Conservation (phyloP, 768 basidiomycete species). For the Serendipita sp. region DNA sequence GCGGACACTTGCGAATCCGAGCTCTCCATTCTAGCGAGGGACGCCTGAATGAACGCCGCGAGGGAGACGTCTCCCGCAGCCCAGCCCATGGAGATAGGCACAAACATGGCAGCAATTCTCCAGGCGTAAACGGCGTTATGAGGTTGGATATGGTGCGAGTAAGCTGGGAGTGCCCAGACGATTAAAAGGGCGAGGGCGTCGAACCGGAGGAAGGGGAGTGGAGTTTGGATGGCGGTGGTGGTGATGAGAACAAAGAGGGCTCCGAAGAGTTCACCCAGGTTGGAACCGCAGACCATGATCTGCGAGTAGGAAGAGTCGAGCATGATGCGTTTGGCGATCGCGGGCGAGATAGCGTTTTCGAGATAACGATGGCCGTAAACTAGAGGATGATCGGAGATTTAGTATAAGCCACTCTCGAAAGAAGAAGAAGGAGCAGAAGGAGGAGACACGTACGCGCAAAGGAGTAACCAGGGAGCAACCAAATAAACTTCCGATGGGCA, state of each 20-base stretch:
- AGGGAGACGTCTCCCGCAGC: conserved; percentile 19
- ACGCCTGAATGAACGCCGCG: conserved; percentile 18
- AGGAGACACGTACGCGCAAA: not conserved
- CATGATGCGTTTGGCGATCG: conserved; percentile 16
- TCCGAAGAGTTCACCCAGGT: conserved; percentile 17
- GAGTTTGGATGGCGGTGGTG: conserved; percentile 14
- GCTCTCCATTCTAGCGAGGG: conserved; percentile 10
- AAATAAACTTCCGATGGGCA: conserved; percentile 12
- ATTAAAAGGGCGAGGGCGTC: conserved; percentile 11
- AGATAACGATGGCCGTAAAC: conserved; percentile 14
- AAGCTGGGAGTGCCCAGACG: conserved; percentile 16
- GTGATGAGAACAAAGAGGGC: conserved; percentile 14
- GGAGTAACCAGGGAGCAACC: conserved; percentile 9
- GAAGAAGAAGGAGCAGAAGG: not conserved
- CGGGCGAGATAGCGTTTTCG: conserved; percentile 15
- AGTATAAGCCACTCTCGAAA: not conserved
- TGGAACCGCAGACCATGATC: conserved; percentile 18
- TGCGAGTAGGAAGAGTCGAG: conserved; percentile 16
- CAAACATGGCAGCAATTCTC: conserved; percentile 14
- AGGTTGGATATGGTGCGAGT: conserved; percentile 9
- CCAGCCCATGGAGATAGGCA: conserved; percentile 17
- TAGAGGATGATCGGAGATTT: not conserved
- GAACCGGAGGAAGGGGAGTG: not conserved
- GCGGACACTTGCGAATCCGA: conserved; percentile 13
- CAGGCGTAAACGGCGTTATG: conserved; percentile 13